Evolutionary conservation across 805 yeast species (phyloP), one percentile per base, ranked within the genome.

Genomic region (Wickerhamiella azyma): DNA sequence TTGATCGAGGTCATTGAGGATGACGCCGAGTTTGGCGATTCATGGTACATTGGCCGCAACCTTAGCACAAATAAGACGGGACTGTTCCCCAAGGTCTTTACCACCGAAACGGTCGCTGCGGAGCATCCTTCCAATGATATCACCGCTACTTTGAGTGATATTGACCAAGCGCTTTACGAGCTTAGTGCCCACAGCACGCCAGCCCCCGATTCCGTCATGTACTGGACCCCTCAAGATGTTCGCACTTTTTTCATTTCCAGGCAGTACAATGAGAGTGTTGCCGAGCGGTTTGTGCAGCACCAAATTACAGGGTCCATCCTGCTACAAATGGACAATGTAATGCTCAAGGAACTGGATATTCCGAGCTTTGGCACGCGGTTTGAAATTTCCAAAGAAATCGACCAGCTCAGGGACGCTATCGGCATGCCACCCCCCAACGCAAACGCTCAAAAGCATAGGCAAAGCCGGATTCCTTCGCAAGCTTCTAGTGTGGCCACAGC

Each of bases 331-430:
- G 96, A 89, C 57, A 69, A 89, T 50, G 73, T 85, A 1, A 83
- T 83, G 56, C 70, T 92, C 56, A 92, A 89, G 60, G 99, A 92
- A 62, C 68, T 92, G 48, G 98, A 88, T 47, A 89, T 92, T 44
- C 71, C 76, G 41, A 83, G 94, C 3, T 92, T 92, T 66, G 99
- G 99, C 24, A 88, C 96, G 0, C 73, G 99, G 52, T 92, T 86
- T 63, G 96, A 88, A 61, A 76, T 92, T 40, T 79, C 77, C 63
- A 86, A 85, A 59, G 94, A 85, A 59, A 89, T 92, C 55, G 94
- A 85, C 60, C 74, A 77, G 32, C 56, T 59, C 11, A 70, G 69
- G 32, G 48, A 53, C 18, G 36, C 52, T 10, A 55, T 48, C n/a
- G 33, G 33, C 33, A 26, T 32, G 33, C 33, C 33, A 5, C 33